phyloP scores from a whole-genome alignment of 2,329 filamentous ascomycete genomes.

The Monilinia aucupariae region DNA sequence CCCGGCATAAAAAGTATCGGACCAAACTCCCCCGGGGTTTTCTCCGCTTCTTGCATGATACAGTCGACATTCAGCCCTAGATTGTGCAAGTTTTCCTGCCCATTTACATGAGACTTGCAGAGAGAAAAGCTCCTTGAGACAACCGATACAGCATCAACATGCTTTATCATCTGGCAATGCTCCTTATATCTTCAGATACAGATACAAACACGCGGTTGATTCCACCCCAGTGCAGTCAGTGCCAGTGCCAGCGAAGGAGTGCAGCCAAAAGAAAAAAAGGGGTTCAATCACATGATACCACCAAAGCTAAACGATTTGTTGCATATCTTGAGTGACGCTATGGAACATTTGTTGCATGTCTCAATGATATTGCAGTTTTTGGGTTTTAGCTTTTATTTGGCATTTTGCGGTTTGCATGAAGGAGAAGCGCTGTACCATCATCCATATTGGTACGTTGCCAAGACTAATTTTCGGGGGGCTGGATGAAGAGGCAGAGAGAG shows the following conservation, averaged over 20 bases:
- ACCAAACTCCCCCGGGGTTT: not conserved
- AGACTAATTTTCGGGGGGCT: not conserved
- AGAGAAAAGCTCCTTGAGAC: too few relatives aligned
- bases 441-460: not conserved
- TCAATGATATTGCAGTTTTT: not conserved
- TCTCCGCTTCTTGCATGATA: not conserved
- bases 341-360: slow-evolving; percentile 11
- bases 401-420: too few relatives aligned
- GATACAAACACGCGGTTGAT: too few relatives aligned
- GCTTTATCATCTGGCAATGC: not conserved
- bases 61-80: not conserved
- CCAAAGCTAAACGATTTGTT: slow-evolving; percentile 12
- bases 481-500: not conserved
- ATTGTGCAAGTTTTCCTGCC: slow-evolving; percentile 1
- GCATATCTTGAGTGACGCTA: slow-evolving; percentile 16
- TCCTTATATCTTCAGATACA: too few relatives aligned
- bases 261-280: not conserved
- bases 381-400: too few relatives aligned
- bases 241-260: too few relatives aligned
- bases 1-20: not conserved
- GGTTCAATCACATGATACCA: not conserved
- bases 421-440: slow-evolving; percentile 1
- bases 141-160: too few relatives aligned
- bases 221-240: too few relatives aligned
- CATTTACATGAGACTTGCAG: slow-evolving; percentile 13